Evolutionary conservation across 148 eudicot genomes (phyloP), one percentile per base, ranked within the genome.

Genomic region (Arctostaphylos glauca): DNA sequence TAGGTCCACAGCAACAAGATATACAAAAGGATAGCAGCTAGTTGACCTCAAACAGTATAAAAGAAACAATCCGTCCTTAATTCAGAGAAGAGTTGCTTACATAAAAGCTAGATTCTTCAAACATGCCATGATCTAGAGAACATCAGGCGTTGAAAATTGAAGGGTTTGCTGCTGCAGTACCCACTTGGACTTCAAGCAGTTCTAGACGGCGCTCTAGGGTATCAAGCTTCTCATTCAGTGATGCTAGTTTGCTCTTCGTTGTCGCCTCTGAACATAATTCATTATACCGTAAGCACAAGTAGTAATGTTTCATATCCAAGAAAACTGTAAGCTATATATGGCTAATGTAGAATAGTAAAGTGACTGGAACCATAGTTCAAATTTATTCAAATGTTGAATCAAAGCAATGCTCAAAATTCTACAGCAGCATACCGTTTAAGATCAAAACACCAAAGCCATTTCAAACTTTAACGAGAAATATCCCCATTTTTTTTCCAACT

Each of bases 121-220:
- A 56, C 78, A 72, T 41, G 49, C 19, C 55, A 81, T 21, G 53
- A 43, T 67, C 79, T 68, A 31, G 72, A 62, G 55, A 81, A 70
- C 52, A 81, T 82, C 73, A 82, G 46, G 91, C 59, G 31, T 75
- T 93, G 82, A 97, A 93, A 13, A 93, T 86, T 82, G 95, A 86
- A 56, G 97, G 96, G 78, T 97, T 95, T 47, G 94, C 92, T 75
- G 98, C 90, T 16, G 98, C 99, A 78, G 94, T 93, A 83, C 89
- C 86, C 87, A 92, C 98, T 93, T 97, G 96, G 75, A 94, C 99
- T 88, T 97, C 98, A 25, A 96, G 89, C 91, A 94, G 64, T 86
- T 96, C 99, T 52, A 97, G 91, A n/a, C 96, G 97, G 77, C 99
- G 95, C 85, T 94, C 97, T 66, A 97, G 87, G 31, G 94, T 92